Evolutionary conservation across 768 basidiomycete genomes (phyloP).

Genomic region (Russula ochroleuca): DNA sequence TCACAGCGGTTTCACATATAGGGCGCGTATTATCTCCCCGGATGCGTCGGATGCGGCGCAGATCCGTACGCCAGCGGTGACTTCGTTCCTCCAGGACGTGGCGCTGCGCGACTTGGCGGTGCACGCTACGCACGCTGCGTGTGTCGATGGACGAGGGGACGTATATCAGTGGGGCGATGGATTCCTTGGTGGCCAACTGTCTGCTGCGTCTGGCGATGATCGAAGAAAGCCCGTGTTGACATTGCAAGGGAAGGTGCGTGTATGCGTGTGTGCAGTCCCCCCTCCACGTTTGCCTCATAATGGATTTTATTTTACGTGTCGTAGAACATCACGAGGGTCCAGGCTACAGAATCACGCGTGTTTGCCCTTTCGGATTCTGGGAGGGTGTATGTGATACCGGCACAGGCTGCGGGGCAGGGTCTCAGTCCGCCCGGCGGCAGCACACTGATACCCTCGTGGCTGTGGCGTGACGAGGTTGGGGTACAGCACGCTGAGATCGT

Average conservation of each 20-base stretch:
- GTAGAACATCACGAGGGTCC: conserved; percentile 67
- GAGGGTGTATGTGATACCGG: conserved; percentile 63
- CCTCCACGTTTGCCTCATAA: background rate
- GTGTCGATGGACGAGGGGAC: conserved; percentile 74
- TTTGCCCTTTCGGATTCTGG: conserved; percentile 81
- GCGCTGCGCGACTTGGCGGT: conserved; percentile 71
- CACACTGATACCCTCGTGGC: conserved; percentile 47
- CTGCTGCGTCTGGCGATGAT: conserved; percentile 22
- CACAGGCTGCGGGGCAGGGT: conserved; percentile 47
- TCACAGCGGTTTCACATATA: conserved; percentile 27
- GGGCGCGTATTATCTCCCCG: conserved; percentile 46
- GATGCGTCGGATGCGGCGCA: conserved; percentile 38
- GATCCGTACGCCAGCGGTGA: conserved; percentile 49
- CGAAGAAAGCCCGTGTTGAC: conserved; percentile 46
- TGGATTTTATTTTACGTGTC: background rate
- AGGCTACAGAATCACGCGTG: conserved; percentile 54
- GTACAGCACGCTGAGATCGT: conserved; percentile 59
- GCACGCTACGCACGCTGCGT: conserved; percentile 63
- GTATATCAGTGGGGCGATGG: conserved; percentile 82
- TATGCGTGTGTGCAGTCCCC: background rate
- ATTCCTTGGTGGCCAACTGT: conserved; percentile 41
- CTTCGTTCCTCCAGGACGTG: conserved; percentile 57
- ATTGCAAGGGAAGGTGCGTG: conserved; percentile 61
- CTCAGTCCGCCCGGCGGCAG: conserved; percentile 32
- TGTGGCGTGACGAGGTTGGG: conserved; percentile 49